Evolutionary conservation across 768 basidiomycete genomes (phyloP), one percentile per base, ranked within the genome.

Genomic region (Lentinula lateritia): DNA sequence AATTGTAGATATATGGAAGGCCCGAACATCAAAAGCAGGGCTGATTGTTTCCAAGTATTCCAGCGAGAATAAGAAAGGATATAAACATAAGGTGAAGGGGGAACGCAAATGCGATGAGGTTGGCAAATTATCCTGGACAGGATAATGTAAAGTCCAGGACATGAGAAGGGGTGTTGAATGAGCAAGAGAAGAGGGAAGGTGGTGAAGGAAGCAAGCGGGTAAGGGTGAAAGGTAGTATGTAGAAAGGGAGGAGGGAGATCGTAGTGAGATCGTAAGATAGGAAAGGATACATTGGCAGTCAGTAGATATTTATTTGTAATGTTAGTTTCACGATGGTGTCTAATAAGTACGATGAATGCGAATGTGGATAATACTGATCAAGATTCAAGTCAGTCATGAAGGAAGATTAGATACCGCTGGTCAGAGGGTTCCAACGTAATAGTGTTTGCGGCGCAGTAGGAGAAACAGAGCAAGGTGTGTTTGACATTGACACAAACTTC

Each of bases 271-370:
- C 35, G 53, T 20, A 36, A 39, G 10, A 54, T 15, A 34, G 52
- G 18, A 15, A 38, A 56, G 38, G 41, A 56, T 56, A 56, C 55
- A 56, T 20, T 20, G 55, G 18, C 55, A 56, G 39, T 56, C 28
- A 23, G 50, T 60, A 23, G 52, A 52, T 52, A 60, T 52, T 52
- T 39, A 52, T 52, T n/a, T 52, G 39, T 60, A 52, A 50, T 32
- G 36, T 39, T 58, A 58, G n/a, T 50, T 38, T 50, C 45, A 60
- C 59, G 43, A 68, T 67, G 68, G 60, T 66, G 68, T 67, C 67
- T 70, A 72, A 70, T 70, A 71, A 73, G 68, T 71, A 72, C 64
- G 57, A 50, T 50, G 48, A 65, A 63, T 50, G 38, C 35, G 48
- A 52, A 50, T 41, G 39, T 36, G 23, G 13, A 23, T 35, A 48